Base-by-base conservation (phyloP, 805 yeast species). In the Hanseniaspora occidentalis region DNA sequence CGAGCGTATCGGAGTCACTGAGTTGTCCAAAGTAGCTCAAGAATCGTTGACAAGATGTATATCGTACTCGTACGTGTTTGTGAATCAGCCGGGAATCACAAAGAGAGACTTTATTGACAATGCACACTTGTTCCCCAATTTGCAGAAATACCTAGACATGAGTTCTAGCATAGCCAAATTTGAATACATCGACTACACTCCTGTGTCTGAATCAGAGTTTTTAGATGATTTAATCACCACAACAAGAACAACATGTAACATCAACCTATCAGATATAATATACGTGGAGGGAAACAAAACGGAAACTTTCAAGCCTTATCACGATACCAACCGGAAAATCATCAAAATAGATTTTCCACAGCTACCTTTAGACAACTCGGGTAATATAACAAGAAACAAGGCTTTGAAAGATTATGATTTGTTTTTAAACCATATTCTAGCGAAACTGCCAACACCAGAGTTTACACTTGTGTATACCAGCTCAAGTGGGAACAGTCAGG, bases 371-470 rank as follows among this genome's bases (percentile, higher is more conserved):
- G 54, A 53, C 18, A 57, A 61, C 6, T 52, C 51, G 7, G 35
- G 39, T 18, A 47, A 45, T 18, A 46, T 62, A 8, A 42, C 43
- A 6, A 45, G 73, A 38, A 44, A 44, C 1, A 47, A 48, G 16
- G 61, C 61, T 1, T 52, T 75, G 24, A 48, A 54, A 11, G 52
- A 60, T 22, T 62, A 69, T 37, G 77, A 72, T 47, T 70, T 66
- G 36, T 58, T 64, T 36, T 49, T 84, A 9, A 63, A 79, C 39
- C 65, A 66, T 18, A 66, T 81, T 4, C 46, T 82, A n/a, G 69
- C 81, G 29, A 75, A 73, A 42, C 56, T 83, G 11, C 95, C 95
- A 1, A 67, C 88, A 0, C 95, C 95, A 0, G 71, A 73, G 44
- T 70, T 69, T 41, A 65, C 85, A 2, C 60, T 86, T 2, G 56